Base-by-base conservation (phyloP, 2,329 filamentous ascomycete species). In the Teratosphaeria nubilosa region DNA sequence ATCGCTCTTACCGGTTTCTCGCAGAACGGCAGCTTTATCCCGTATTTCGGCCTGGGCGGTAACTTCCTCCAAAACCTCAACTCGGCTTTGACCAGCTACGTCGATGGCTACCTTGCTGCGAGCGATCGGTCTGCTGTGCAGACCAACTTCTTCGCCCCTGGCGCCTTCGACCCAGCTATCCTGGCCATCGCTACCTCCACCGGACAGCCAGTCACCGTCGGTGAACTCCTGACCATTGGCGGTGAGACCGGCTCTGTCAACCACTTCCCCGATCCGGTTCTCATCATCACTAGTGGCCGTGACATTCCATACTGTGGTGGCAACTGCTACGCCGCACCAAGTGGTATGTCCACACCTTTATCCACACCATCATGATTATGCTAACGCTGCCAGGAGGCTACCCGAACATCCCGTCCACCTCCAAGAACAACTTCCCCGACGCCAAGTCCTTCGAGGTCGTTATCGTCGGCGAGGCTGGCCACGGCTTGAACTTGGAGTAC, bases 1-100 rank as follows among this genome's bases (percentile, higher is more conserved):
- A 74, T 86, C 48, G 71, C 84, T 55, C 75, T 87, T 6, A 86
- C 83, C 1, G 84, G 84, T 1, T 87, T 82, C 71, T 77, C 78
- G 16, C 75, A 77, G 48, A 78, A 79, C 10, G 60, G 68, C 10
- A 67, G 72, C 16, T 86, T 78, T 67, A 57, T 78, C 11, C 53
- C 69, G 5, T 64, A 65, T 59, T 71, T 72, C 61, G 58, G 59
- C 22, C 61, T 66, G 30, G 70, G 69, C 48, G 67, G 65, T 41
- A 67, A 71, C 62, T 70, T 72, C 58, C 57, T 66, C 27, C 58
- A 67, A 54, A 70, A 70, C 53, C 67, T 32, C 63, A 70, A 57
- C 62, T 66, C 65, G 25, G 60, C 62, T 9, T 60, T 69, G 22
- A 56, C 61, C n/a, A 31, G 41, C 59, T 62, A 72, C 62, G 69